These are phyloP conservation scores for Boletus pseudo-olivaceus DNA, from an alignment of 768 basidiomycete species.

Conservation along the genomic window DNA sequence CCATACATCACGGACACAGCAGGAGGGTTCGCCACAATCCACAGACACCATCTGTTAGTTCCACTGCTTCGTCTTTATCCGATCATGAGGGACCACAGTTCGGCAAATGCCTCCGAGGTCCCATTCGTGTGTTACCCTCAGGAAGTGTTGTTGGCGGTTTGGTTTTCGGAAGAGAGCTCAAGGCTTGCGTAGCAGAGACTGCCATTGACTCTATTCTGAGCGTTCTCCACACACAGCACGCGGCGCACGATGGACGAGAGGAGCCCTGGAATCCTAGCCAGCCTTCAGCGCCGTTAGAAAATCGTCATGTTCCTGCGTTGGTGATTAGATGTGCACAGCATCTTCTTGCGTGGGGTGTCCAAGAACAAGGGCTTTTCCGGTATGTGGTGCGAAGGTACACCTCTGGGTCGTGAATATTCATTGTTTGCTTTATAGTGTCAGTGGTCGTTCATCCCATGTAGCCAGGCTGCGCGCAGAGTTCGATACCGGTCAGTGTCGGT, in stretches of 20 bases:
- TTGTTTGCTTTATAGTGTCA: constrained; percentile 51
- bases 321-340: constrained; percentile 83
- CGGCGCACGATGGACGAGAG: neutral
- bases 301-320: constrained; percentile 63
- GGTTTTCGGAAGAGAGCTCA: constrained; percentile 67
- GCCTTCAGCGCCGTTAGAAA: constrained; percentile 38
- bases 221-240: constrained; percentile 6
- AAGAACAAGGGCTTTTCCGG: constrained; percentile 87
- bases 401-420: neutral
- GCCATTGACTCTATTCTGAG: constrained; percentile 35
- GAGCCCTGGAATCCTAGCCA: constrained; percentile 6
- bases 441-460: constrained; percentile 80
- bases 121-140: constrained; percentile 37
- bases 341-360: constrained; percentile 74
- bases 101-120: constrained; percentile 55
- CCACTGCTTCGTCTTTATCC: constrained; percentile 48
- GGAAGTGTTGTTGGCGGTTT: constrained; percentile 43
- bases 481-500: constrained; percentile 57
- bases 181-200: constrained; percentile 53
- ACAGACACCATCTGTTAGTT: constrained; percentile 56
- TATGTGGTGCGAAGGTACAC: constrained; percentile 33
- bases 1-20: constrained; percentile 18
- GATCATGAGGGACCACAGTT: constrained; percentile 50
- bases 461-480: constrained; percentile 74
- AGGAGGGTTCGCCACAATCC: constrained; percentile 51